Conservation (phyloP, 371 early-diverging fungal species). For the Mortierella sp. region DNA sequence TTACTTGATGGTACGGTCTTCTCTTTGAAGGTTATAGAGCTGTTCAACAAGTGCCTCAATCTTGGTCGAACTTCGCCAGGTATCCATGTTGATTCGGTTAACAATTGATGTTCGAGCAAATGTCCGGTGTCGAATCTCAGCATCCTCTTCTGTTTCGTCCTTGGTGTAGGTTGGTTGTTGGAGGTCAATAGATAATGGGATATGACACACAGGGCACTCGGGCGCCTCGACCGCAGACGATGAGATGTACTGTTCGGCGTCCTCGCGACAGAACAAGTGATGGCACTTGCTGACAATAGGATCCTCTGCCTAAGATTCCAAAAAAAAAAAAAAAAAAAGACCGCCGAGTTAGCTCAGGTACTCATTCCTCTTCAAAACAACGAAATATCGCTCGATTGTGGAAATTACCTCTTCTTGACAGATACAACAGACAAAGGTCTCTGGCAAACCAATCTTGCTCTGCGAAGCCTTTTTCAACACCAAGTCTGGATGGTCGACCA, state of each 20-base stretch:
- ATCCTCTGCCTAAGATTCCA: conserved; percentile 75
- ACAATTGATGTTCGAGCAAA: conserved; percentile 84
- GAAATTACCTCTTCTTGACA: conserved; percentile 79
- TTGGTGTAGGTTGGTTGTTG: conserved; percentile 66
- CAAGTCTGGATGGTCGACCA: conserved; percentile 94
- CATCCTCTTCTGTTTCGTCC: conserved; percentile 21
- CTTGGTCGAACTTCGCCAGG: conserved; percentile 89
- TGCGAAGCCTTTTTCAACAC: conserved; percentile 66
- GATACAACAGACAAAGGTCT: conserved; percentile 86
- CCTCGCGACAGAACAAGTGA: conserved; percentile 90
- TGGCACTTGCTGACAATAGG: conserved; percentile 92
- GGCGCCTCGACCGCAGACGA: conserved; percentile 59
- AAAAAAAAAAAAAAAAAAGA: background rate
- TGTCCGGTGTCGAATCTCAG: conserved; percentile 37
- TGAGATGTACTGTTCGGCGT: conserved; percentile 64
- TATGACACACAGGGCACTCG: conserved; percentile 90
- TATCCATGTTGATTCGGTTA: conserved; percentile 89
- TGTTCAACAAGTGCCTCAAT: conserved; percentile 95
- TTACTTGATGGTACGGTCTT: conserved; percentile 83
- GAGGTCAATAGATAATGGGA: conserved; percentile 84
- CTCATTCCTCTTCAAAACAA: background rate
- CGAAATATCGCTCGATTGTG: too few relatives aligned
- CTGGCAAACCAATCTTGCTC: conserved; percentile 35
- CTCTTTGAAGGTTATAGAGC: conserved; percentile 76
- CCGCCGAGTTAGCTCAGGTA: too few relatives aligned